Percentiles rank a stretch among this genome's conserved stretches.
Conservation (phyloP, 2,329 filamentous ascomycete species). For the Colletotrichum sp. region DNA sequence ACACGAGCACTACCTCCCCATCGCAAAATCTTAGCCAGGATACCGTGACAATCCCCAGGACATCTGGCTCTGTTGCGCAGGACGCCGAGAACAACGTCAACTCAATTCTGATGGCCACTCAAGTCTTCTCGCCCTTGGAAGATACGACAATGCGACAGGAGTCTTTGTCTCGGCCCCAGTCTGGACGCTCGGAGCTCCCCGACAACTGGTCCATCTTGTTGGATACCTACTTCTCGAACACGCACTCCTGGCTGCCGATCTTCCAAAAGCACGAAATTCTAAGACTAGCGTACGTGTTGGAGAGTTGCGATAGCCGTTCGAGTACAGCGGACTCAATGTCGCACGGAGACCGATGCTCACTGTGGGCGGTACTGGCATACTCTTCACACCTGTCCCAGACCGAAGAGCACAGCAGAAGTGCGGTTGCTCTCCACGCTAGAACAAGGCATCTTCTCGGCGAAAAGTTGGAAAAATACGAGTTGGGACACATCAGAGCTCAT, state of each 20-base stretch:
- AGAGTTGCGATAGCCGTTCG: not conserved
- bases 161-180: not conserved
- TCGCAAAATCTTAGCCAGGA: not conserved
- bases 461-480: not conserved
- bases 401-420: not conserved
- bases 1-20: not conserved
- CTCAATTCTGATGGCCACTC: not conserved
- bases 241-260: not conserved
- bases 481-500: not conserved
- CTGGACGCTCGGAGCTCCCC: not conserved
- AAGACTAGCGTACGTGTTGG: not conserved
- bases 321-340: not conserved
- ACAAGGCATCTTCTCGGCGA: not conserved
- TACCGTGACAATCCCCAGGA: not conserved
- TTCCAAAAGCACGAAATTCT: conserved; percentile 12
- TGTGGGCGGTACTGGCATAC: conserved; percentile 14
- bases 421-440: not conserved
- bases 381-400: not conserved
- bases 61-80: not conserved
- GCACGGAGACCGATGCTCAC: not conserved
- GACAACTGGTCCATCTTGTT: not conserved
- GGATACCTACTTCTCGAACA: not conserved
- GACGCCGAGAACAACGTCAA: not conserved
- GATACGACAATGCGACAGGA: not conserved
- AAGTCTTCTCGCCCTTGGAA: not conserved